These are phyloP conservation scores for Candolleomyces eurysporus DNA, from an alignment of 768 basidiomycete species.

Conservation along the genomic window DNA sequence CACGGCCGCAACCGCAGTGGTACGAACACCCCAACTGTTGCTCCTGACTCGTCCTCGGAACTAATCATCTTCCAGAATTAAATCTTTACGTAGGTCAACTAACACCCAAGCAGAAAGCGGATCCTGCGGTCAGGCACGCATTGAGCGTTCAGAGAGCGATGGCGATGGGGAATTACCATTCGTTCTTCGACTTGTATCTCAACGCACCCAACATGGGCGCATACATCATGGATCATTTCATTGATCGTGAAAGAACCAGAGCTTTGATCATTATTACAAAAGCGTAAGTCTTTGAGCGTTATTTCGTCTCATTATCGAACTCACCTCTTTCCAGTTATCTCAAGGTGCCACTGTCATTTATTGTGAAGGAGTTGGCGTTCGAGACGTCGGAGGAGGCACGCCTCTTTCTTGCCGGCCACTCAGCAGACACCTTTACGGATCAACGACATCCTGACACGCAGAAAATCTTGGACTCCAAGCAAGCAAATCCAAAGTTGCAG, in stretches of 20 bases:
- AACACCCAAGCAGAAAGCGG: constrained; percentile 85
- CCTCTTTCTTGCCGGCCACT: constrained; percentile 70
- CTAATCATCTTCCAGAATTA: constrained; percentile 58
- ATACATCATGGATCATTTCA: constrained; percentile 99
- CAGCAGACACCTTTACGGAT: constrained; percentile 64
- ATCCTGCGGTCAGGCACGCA: constrained; percentile 82
- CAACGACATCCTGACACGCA: constrained; percentile 58
- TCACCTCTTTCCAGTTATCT: constrained; percentile 58
- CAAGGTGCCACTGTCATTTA: constrained; percentile 71
- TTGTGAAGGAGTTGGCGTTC: constrained; percentile 83
- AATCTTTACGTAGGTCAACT: constrained; percentile 98
- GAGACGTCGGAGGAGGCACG: constrained; percentile 60
- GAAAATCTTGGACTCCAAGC: constrained; percentile 72
- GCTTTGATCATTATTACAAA: constrained; percentile 89
- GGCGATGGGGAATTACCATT: constrained; percentile 92
- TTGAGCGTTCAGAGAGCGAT: constrained; percentile 85
- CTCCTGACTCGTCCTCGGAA: neutral
- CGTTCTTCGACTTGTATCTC: constrained; percentile 81
- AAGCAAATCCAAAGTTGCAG: constrained; percentile 52
- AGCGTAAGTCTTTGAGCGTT: constrained; percentile 60
- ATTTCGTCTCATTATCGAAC: neutral
- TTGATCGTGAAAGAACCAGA: constrained; percentile 83
- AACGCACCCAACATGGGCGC: constrained; percentile 94
- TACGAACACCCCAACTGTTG: constrained; percentile 33
- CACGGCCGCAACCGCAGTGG: constrained; percentile 94